These are phyloP conservation scores for Sclerotinia sclerotiorum DNA, from an alignment of 2,329 filamentous ascomycete genomes.

Conservation along the genomic window DNA sequence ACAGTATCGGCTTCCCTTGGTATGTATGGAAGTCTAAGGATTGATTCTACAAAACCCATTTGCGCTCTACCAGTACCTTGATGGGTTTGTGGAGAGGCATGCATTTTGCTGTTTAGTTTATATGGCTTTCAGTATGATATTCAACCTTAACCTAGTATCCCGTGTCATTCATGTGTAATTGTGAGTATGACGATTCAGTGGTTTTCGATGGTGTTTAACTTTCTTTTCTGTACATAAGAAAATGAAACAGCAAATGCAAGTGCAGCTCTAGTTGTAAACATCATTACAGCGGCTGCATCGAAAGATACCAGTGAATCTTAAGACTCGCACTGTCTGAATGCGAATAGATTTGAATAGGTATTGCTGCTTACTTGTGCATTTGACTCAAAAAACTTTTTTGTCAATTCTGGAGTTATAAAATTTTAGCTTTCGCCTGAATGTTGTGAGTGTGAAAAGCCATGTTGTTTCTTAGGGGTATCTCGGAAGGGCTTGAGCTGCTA, in stretches of 20 bases:
- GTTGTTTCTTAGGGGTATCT: too few relatives aligned
- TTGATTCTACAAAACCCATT: not conserved
- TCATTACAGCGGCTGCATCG: not conserved
- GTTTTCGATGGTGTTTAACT: too few relatives aligned
- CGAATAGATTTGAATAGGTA: too few relatives aligned
- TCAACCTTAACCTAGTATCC: not conserved
- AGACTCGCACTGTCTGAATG: not conserved
- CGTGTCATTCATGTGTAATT: not conserved
- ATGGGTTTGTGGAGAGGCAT: not conserved
- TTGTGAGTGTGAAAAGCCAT: too few relatives aligned
- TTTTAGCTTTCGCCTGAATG: too few relatives aligned
- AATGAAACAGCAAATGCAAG: not conserved
- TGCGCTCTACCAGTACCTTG: not conserved
- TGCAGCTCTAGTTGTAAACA: not conserved
- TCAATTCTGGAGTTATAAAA: too few relatives aligned
- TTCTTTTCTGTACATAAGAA: not conserved
- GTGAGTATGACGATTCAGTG: not conserved
- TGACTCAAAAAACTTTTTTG: too few relatives aligned
- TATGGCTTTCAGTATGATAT: not conserved
- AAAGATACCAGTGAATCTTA: not conserved
- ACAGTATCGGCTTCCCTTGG: not conserved
- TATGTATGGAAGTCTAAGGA: not conserved
- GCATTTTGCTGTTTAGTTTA: too few relatives aligned
- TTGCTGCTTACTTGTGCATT: too few relatives aligned
- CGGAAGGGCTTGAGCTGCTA: too few relatives aligned